phyloP scores from a whole-genome alignment of 208 protist species.

The Strigomonas culicis region DNA sequence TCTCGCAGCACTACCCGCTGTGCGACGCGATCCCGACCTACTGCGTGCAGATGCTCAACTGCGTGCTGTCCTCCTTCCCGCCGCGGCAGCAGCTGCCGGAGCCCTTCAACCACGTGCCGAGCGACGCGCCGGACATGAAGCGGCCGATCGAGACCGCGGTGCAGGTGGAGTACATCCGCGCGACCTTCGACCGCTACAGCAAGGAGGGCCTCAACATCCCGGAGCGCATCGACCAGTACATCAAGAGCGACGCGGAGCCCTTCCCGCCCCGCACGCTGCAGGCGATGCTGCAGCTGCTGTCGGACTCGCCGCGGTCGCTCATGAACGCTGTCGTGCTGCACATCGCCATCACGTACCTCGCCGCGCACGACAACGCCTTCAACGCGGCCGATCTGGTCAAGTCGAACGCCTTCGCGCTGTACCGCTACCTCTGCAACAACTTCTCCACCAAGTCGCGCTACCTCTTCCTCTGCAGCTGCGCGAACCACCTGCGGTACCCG shows the following conservation, averaged over 20 bases:
- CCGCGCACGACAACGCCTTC: slow-evolving; percentile 22
- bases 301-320: slow-evolving; percentile 72
- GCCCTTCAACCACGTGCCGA: slow-evolving; percentile 77
- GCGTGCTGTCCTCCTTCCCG: slow-evolving; percentile 97
- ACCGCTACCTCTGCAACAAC: slow-evolving; percentile 90
- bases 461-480: slow-evolving; percentile 96
- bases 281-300: slow-evolving; percentile 34
- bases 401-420: slow-evolving; percentile 94
- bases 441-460: slow-evolving; percentile 95
- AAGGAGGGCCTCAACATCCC: slow-evolving; percentile 22
- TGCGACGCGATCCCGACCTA: slow-evolving; percentile 94
- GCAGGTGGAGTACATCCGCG: slow-evolving; percentile 84
- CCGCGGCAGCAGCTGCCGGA: slow-evolving; percentile 95
- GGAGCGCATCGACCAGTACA: slow-evolving; percentile 54
- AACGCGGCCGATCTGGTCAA: slow-evolving; percentile 31
- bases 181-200: slow-evolving; percentile 36
- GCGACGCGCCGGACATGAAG: slow-evolving; percentile 90
- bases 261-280: slow-evolving; percentile 26
- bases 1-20: slow-evolving; percentile 96
- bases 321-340: slow-evolving; percentile 98
- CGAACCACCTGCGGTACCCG: slow-evolving; percentile 99
- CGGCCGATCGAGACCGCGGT: slow-evolving; percentile 74
- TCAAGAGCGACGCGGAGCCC: slow-evolving; percentile 35
- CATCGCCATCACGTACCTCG: slow-evolving; percentile 81
- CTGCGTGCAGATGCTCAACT: slow-evolving; percentile 98